These are phyloP conservation scores for Umbelopsis sp. DNA, from an alignment of 192 early-diverging fungal species.

Conservation along the genomic window DNA sequence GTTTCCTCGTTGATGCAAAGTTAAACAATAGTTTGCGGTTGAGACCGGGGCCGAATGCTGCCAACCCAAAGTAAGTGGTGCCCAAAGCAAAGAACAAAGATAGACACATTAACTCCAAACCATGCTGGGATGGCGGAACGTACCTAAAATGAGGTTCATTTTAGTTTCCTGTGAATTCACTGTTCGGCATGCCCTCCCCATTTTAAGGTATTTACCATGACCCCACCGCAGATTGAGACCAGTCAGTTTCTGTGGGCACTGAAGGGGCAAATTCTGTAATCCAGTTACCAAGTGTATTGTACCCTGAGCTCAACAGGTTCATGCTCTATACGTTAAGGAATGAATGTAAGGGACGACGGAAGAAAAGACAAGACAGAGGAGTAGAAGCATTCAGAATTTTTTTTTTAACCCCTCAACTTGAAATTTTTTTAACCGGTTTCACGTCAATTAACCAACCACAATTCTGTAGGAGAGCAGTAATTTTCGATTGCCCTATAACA, in stretches of 20 bases:
- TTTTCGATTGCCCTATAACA: too few relatives aligned
- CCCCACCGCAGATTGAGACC: constrained; percentile 45
- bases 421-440: too few relatives aligned
- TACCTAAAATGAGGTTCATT: constrained; percentile 36
- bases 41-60: constrained; percentile 12
- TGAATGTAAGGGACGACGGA: background rate
- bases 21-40: constrained; percentile 22
- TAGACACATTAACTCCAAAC: constrained; percentile 44
- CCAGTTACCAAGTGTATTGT: constrained; percentile 31
- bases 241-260: constrained; percentile 51
- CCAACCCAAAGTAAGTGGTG: constrained; percentile 38
- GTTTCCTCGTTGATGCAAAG: constrained; percentile 33
- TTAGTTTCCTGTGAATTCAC: background rate
- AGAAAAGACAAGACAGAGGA: background rate
- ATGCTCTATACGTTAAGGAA: background rate
- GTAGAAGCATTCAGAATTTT: background rate
- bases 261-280: constrained; percentile 38
- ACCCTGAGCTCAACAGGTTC: background rate
- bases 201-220: constrained; percentile 44
- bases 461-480: too few relatives aligned
- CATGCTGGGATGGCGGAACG: constrained; percentile 51
- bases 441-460: too few relatives aligned
- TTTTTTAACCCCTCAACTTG: too few relatives aligned
- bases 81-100: constrained; percentile 38
- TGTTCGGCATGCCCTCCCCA: background rate